Conservation (phyloP, 2,329 filamentous ascomycete species). For the Helicocarpus griseus region DNA sequence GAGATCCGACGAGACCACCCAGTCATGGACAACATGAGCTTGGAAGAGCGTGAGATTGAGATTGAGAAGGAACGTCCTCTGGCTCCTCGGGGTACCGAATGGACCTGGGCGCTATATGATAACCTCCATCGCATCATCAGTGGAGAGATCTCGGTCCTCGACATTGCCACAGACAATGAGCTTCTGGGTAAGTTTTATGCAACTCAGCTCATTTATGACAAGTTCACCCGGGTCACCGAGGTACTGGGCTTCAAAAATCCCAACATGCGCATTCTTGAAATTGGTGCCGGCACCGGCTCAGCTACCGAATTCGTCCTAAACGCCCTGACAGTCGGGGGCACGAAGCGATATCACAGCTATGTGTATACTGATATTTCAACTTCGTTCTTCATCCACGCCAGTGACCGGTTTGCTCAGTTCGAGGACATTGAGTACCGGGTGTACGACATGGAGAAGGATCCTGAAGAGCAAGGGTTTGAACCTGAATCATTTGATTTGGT, state of each 20-base stretch:
- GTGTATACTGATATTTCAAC: conserved; percentile 30
- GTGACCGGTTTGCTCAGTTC: conserved; percentile 16
- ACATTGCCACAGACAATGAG: not conserved
- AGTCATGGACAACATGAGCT: too few species aligned
- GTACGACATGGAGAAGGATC: conserved; percentile 11
- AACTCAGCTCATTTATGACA: not conserved
- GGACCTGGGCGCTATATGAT: not conserved
- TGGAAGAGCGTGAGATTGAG: too few species aligned
- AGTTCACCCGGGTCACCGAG: not conserved
- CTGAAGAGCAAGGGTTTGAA: conserved; percentile 12
- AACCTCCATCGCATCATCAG: not conserved
- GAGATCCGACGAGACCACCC: too few species aligned
- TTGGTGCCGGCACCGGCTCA: conserved; percentile 25
- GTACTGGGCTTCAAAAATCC: conserved; percentile 12
- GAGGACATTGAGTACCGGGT: conserved; percentile 11
- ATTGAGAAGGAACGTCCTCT: too few species aligned
- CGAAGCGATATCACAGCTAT: not conserved
- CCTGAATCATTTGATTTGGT: conserved; percentile 12
- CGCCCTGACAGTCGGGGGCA: not conserved
- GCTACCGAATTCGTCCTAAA: conserved; percentile 12
- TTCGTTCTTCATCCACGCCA: conserved; percentile 30
- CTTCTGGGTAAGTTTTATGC: not conserved
- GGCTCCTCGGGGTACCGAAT: too few species aligned
- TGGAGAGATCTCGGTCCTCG: not conserved
- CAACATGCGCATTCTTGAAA: conserved; percentile 20